These are phyloP conservation scores for Bipolaris bicolor DNA, from an alignment of 2,329 filamentous ascomycete genomes.

Conservation along the genomic window DNA sequence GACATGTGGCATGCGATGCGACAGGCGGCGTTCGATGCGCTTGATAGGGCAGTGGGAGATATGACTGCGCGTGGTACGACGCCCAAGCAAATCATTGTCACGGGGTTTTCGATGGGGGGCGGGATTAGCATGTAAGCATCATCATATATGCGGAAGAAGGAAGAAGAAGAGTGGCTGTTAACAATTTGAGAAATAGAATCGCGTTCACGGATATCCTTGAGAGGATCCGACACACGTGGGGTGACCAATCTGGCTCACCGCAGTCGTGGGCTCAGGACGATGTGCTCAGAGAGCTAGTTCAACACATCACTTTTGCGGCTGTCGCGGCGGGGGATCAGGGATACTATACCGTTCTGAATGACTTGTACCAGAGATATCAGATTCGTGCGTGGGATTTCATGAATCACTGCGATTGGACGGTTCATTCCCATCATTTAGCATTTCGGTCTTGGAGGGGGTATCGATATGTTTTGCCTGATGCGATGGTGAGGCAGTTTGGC, in stretches of 20 bases:
- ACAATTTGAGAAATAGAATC: constrained; percentile 2
- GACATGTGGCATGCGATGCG: constrained; percentile 21
- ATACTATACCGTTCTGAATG: constrained; percentile 19
- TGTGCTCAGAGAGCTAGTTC: constrained; percentile 7
- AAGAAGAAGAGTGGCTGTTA: too few relatives aligned
- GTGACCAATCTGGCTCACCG: constrained; percentile 8
- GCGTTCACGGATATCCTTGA: constrained; percentile 22
- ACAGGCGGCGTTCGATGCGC: constrained; percentile 5
- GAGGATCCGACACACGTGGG: constrained; percentile 12
- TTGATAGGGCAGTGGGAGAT: constrained; percentile 4
- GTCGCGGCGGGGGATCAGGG: constrained; percentile 16
- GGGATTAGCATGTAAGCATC: not conserved
- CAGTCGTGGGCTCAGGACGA: constrained; percentile 4
- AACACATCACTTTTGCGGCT: constrained; percentile 21
- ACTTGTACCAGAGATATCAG: constrained; percentile 14
- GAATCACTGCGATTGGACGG: not conserved
- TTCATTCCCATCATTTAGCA: constrained; percentile 5
- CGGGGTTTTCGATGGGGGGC: not conserved
- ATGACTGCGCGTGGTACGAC: constrained; percentile 4
- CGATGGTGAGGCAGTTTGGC: constrained; percentile 6
- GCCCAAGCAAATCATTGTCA: not conserved
- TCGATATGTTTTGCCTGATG: constrained; percentile 20
- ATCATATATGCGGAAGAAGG: too few relatives aligned
- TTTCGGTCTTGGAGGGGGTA: constrained; percentile 21
- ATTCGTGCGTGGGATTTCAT: constrained; percentile 10